These are phyloP conservation scores for Vitis rotundifolia DNA, from an alignment of 164 flowering plant species.

Conservation along the genomic window DNA sequence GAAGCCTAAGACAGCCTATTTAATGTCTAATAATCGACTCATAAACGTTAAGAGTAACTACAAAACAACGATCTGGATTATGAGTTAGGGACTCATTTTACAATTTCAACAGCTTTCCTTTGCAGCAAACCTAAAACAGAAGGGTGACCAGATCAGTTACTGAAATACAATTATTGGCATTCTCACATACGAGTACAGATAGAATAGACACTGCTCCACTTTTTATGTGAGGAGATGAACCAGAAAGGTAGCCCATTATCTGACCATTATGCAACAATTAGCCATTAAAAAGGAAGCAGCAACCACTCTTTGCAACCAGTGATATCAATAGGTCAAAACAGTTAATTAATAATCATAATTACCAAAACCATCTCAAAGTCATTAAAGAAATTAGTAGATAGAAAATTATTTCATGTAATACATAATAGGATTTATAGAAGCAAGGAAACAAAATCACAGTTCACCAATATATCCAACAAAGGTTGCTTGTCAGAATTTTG, in stretches of 20 bases:
- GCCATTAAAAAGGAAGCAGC: constrained; percentile 4
- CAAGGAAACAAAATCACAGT: no score
- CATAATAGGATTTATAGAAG: not conserved
- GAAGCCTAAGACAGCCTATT: constrained; percentile 88
- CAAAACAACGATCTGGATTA: not conserved
- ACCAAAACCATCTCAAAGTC: no score
- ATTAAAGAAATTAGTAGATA: not conserved
- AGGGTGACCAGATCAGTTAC: constrained; percentile 65
- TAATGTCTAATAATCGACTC: constrained; percentile 1
- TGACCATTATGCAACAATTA: constrained; percentile 26
- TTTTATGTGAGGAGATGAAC: constrained; percentile 79
- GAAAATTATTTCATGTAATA: not conserved
- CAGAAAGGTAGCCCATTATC: constrained; percentile 89
- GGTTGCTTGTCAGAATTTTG: no score
- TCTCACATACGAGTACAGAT: constrained; percentile 70
- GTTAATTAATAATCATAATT: not conserved
- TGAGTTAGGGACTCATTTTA: constrained; percentile 48
- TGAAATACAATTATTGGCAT: constrained; percentile 49
- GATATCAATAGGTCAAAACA: not conserved
- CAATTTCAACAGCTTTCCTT: constrained; percentile 65
- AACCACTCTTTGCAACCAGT: not conserved
- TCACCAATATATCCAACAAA: no score
- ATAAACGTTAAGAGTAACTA: not conserved
- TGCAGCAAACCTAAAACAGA: constrained; percentile 67
- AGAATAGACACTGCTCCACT: constrained; percentile 93